Evolutionary conservation across 2,329 filamentous ascomycete species (phyloP).

Genomic region (Neofusicoccum kwambonambiense): DNA sequence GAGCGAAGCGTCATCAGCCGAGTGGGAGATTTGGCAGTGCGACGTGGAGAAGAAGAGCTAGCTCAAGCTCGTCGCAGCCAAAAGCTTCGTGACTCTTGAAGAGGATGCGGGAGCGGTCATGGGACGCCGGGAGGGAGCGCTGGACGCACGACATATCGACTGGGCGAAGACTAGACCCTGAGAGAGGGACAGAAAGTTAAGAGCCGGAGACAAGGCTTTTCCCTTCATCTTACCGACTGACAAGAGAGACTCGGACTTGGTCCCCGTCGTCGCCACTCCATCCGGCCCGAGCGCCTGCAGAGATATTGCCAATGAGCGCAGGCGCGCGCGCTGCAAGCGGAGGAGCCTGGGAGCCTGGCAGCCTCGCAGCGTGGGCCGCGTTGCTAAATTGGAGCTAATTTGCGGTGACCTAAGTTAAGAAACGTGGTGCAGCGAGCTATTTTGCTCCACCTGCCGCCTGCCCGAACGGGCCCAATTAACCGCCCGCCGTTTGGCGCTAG

Average conservation of each 20-base stretch:
- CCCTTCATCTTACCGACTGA: background rate
- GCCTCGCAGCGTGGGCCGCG: background rate
- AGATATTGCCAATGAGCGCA: no score
- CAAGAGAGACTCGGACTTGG: no score
- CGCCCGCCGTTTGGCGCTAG: background rate
- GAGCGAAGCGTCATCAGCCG: background rate
- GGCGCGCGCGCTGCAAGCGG: no score
- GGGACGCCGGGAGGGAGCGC: background rate
- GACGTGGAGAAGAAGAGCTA: background rate
- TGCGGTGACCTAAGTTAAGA: slow-evolving; percentile 3
- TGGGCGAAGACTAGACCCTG: background rate
- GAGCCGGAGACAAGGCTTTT: background rate
- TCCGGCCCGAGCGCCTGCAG: no score
- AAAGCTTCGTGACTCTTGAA: background rate
- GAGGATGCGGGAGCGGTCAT: background rate
- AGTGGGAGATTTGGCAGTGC: background rate
- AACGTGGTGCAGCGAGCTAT: background rate
- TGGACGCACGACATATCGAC: background rate
- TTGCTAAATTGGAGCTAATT: background rate
- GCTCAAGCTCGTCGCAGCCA: background rate
- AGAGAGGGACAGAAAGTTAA: background rate
- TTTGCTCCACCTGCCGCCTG: background rate
- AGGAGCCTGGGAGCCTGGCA: background rate
- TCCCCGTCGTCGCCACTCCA: no score
- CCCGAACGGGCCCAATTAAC: background rate